These are phyloP conservation scores for Colletotrichum sp. DNA, from an alignment of 2,329 filamentous ascomycete species.

Conservation along the genomic window DNA sequence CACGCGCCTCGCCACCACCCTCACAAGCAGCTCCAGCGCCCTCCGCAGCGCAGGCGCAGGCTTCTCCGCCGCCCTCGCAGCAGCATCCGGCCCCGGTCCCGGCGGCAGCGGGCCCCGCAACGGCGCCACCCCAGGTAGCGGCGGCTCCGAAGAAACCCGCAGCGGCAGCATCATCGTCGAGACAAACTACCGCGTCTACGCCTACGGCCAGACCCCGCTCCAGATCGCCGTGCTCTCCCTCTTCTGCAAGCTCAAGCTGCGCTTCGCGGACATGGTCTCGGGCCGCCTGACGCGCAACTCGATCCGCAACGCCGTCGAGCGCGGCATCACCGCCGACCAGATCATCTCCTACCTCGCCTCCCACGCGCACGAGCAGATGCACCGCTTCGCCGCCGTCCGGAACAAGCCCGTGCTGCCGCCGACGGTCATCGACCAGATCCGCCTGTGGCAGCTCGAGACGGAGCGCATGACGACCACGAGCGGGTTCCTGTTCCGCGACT, in stretches of 20 bases:
- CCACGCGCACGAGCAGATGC: constrained; percentile 95
- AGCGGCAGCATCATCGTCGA: constrained; percentile 90
- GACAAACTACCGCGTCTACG: constrained; percentile 97
- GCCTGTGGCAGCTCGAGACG: constrained; percentile 96
- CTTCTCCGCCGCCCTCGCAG: constrained; percentile 69
- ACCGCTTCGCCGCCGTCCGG: constrained; percentile 63
- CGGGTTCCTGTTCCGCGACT: constrained; percentile 91
- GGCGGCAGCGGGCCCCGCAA: constrained; percentile 27
- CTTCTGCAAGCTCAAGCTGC: constrained; percentile 85
- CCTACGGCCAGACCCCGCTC: constrained; percentile 91
- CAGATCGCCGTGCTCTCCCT: constrained; percentile 94
- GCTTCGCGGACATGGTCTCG: constrained; percentile 93
- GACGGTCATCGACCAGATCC: constrained; percentile 96
- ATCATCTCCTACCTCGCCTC: constrained; percentile 92
- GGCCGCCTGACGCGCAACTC: constrained; percentile 90
- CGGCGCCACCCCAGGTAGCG: constrained; percentile 37
- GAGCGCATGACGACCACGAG: constrained; percentile 86
- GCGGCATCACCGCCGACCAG: constrained; percentile 93
- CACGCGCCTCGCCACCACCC: constrained; percentile 89
- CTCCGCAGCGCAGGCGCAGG: constrained; percentile 73
- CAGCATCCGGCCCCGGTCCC: constrained; percentile 33
- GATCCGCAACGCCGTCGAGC: constrained; percentile 83
- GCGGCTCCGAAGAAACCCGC: constrained; percentile 50
- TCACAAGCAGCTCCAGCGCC: constrained; percentile 75
- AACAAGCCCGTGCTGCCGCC: constrained; percentile 82